phyloP scores from a whole-genome alignment of 176 grass and related monocot species.

The Triticum turgidum region DNA sequence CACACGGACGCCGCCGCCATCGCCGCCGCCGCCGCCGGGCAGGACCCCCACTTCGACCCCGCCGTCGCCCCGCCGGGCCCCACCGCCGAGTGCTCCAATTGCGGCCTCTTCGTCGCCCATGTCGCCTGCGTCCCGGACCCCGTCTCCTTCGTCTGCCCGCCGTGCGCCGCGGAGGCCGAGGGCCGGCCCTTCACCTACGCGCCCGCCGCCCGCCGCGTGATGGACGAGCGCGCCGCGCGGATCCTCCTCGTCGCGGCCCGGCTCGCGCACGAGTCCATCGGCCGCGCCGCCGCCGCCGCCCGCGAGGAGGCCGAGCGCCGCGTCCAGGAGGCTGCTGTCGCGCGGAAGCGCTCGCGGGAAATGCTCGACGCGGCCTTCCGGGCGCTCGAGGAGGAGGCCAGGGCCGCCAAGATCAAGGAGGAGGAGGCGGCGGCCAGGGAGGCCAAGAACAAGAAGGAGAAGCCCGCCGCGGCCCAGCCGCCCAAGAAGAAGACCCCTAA shows the following conservation, averaged over 20 bases:
- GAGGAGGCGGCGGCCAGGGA: constrained; percentile 17
- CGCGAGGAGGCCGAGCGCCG: constrained; percentile 58
- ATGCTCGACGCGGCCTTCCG: constrained; percentile 58
- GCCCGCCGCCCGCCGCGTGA: not conserved
- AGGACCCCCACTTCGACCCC: not conserved
- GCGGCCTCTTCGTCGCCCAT: constrained; percentile 61
- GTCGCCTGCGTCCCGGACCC: constrained; percentile 46
- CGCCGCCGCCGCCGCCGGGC: not conserved
- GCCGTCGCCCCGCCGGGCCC: constrained; percentile 26
- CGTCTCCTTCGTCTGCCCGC: constrained; percentile 47
- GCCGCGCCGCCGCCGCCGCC: constrained; percentile 44
- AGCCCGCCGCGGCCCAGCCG: not conserved
- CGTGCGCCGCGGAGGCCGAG: constrained; percentile 41
- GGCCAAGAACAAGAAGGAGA: constrained; percentile 30
- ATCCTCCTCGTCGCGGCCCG: constrained; percentile 73
- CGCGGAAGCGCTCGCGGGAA: constrained; percentile 62
- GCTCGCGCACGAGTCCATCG: constrained; percentile 56
- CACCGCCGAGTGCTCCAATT: constrained; percentile 57
- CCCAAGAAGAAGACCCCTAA: constrained; percentile 51
- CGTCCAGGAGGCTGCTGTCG: constrained; percentile 56
- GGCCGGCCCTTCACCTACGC: constrained; percentile 37
- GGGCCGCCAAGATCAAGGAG: constrained; percentile 10
- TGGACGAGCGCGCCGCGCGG: constrained; percentile 40
- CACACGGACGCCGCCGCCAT: not conserved
- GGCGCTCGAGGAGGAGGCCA: constrained; percentile 47